phyloP scores from a whole-genome alignment of 495 filamentous ascomycete genomes.

The Penicillium silybi region DNA sequence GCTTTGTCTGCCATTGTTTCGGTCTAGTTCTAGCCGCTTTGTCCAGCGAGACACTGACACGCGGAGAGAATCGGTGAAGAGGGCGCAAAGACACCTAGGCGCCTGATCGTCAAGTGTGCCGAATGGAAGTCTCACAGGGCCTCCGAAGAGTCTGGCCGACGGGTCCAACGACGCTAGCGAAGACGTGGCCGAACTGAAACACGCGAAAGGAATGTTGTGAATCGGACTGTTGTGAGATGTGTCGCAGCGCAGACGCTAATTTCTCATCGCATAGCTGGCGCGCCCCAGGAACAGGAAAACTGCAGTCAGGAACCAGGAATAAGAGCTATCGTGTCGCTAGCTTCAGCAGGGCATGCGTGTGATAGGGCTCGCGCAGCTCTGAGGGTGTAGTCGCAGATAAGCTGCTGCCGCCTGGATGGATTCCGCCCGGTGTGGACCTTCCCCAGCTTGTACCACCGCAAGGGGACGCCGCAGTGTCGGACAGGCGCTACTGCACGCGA shows the following conservation, averaged over 20 bases:
- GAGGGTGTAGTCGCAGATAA: conserved; percentile 6
- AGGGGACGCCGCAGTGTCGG: conserved; percentile 7
- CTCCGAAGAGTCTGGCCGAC: conserved; percentile 1
- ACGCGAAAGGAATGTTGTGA: conserved; percentile 1
- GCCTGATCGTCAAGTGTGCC: not conserved
- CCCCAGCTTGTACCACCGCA: conserved; percentile 17
- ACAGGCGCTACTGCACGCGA: conserved; percentile 13
- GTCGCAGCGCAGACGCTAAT: not conserved
- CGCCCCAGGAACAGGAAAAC: not conserved
- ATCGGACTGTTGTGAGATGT: conserved; percentile 1
- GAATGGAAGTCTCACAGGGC: not conserved
- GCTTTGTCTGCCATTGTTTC: conserved; percentile 26
- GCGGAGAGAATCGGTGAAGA: not conserved
- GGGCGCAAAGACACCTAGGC: not conserved
- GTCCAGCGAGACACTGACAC: conserved; percentile 14
- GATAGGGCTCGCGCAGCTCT: conserved; percentile 2
- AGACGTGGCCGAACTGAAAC: not conserved
- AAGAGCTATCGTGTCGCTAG: not conserved
- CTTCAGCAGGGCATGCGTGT: not conserved
- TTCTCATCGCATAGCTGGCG: not conserved
- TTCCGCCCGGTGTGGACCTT: conserved; percentile 7
- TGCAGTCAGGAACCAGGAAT: not conserved
- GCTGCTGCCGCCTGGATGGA: conserved; percentile 4
- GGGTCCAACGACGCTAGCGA: conserved; percentile 1
- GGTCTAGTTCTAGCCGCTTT: not conserved